Evolutionary conservation across 805 yeast genomes (phyloP).

Genomic region (Candida sakaeoensis): DNA sequence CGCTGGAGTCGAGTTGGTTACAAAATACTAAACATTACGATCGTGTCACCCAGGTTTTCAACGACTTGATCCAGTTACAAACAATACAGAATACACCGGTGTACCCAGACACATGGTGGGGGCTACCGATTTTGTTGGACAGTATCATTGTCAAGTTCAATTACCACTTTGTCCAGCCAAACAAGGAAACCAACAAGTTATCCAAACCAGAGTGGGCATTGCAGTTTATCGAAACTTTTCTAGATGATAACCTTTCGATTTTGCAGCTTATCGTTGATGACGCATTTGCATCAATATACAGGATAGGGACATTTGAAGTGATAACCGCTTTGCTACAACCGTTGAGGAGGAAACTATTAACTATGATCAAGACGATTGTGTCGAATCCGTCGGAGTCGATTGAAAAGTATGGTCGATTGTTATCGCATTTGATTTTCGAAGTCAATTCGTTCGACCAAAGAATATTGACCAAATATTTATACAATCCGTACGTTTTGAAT

Average conservation of each 20-base stretch:
- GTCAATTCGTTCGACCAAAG: conserved; percentile 54
- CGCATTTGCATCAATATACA: conserved; percentile 22
- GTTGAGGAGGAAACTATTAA: conserved; percentile 40
- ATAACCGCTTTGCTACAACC: conserved; percentile 48
- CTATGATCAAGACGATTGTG: conserved; percentile 22
- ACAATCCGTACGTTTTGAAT: conserved; percentile 35
- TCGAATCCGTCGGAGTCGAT: conserved; percentile 18
- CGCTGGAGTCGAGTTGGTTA: conserved; percentile 22
- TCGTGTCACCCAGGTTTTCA: conserved; percentile 10
- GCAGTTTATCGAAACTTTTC: conserved; percentile 43
- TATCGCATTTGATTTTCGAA: conserved; percentile 59
- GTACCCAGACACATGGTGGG: conserved; percentile 46
- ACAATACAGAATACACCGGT: conserved; percentile 20
- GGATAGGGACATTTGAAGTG: conserved; percentile 32
- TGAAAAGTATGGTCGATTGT: conserved; percentile 42
- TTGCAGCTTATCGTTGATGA: conserved; percentile 39
- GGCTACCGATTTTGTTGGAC: conserved; percentile 42
- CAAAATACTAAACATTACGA: conserved; percentile 15
- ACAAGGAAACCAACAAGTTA: conserved; percentile 55
- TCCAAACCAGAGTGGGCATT: conserved; percentile 75
- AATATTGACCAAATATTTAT: conserved; percentile 42
- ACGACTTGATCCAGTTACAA: conserved; percentile 30
- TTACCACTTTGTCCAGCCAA: conserved; percentile 54
- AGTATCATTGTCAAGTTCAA: conserved; percentile 49
- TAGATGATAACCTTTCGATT: conserved; percentile 35